A percentile compares a stretch with the other conserved stretches of the same genome.
Conservation (phyloP, 306 rosid genomes). For the Fragaria vesca region DNA sequence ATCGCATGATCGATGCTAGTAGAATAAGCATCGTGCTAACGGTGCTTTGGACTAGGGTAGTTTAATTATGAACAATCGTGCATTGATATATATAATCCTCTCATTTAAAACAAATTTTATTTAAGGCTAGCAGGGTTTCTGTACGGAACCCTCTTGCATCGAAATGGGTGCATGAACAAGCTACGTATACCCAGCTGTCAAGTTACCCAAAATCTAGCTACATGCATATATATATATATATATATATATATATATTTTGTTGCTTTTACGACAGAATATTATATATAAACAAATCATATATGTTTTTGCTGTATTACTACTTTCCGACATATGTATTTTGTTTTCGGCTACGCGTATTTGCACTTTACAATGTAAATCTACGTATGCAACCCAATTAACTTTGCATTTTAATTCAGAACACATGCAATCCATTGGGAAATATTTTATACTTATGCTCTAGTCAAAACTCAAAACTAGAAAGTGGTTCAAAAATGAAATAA, state of each 20-base stretch:
- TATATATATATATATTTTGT: not conserved
- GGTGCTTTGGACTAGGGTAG: too few species aligned
- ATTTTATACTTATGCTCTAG: not conserved
- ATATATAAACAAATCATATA: not conserved
- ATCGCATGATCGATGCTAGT: not conserved
- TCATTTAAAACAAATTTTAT: not conserved
- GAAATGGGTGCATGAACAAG: slow-evolving; percentile 4
- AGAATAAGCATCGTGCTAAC: not conserved
- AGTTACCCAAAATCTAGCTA: not conserved
- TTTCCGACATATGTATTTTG: slow-evolving; percentile 13
- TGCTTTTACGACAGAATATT: too few species aligned
- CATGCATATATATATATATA: not conserved
- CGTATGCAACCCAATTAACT: not conserved
- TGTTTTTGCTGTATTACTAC: slow-evolving; percentile 11
- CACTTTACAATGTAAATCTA: slow-evolving; percentile 13
- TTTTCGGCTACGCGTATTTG: slow-evolving; percentile 20
- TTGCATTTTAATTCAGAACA: not conserved
- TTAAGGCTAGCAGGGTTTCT: not conserved
- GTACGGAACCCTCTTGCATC: not conserved
- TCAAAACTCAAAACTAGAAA: not conserved
- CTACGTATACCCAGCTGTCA: slow-evolving; percentile 5
- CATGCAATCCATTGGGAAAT: not conserved
- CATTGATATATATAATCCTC: not conserved
- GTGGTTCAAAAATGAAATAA: not conserved
- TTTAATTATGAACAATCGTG: not conserved